Base-by-base conservation (phyloP, 257 asterid genomes). In the Solanum dulcamara region DNA sequence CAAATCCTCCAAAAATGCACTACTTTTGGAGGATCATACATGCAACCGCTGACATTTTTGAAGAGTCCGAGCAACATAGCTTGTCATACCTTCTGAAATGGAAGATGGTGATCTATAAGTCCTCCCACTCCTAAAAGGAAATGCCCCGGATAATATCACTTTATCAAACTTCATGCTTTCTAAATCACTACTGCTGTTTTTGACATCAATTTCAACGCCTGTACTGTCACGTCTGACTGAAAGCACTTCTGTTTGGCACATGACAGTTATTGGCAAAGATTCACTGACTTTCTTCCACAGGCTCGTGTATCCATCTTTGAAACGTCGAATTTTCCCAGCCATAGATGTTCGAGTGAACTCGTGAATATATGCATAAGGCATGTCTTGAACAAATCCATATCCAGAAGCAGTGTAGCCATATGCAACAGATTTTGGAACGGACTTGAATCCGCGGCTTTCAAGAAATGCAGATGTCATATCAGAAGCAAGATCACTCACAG, bases 351-450 rank as follows among this genome's bases (percentile, higher is more conserved):
- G 88, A 10, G 93, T 94, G 88, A 94, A 94, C 85, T 94, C 98
- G 44, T 94, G 97, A 60, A 93, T 82, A 86, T 94, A 94, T 0
- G 97, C 97, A 44, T 94, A 94, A 30, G 97, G 91, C 96, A 94
- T 92, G 86, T 94, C 98, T 85, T 92, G 97, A 57, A 91, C 92
- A 81, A 92, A 94, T 57, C 98, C 97, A 80, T 93, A 94, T 82
- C 98, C 98, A 6, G 98, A 94, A 85, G 98, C 98, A 14, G 97
- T 94, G 67, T 91, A 94, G 7, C 98, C 98, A 74, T 92, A 92
- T 37, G 92, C 93, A 57, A 94, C 97, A n/a, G 98, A 92, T 87
- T 92, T 91, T 0, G 98, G 97, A 37, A 93, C 88, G 3, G 93
- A 89, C 84, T 89, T 90, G 64, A 94, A 30, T 60, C 96, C 96